Base-by-base conservation (phyloP, 2,329 filamentous ascomycete species). In the Paracorniculantispora psalliotae region DNA sequence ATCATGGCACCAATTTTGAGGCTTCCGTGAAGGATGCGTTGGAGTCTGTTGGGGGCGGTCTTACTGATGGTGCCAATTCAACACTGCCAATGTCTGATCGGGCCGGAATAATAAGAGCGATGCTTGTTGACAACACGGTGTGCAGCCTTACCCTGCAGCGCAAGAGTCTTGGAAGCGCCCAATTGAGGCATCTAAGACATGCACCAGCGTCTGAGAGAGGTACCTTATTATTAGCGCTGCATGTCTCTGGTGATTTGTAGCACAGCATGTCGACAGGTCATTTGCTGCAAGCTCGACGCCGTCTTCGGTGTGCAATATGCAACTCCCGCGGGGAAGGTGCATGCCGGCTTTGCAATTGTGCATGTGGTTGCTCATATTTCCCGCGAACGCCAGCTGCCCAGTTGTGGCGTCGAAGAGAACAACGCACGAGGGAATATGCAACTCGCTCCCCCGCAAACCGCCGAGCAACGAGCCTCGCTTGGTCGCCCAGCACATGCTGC, bases 301-400 rank as follows among this genome's bases (percentile, higher is more conserved):
- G 9, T 23, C 41, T 13, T 44, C 17, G 9, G 30, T 7, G n/a
- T 21, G 1, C 23, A 13, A 23, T 9, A 43, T 37, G 15, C 30
- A 19, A 19, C 28, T 48, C 43, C 21, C 9, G 30, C 30, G 19
- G 39, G 21, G 53, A 47, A 48, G 30, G 41, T 35, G 28, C 53
- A 56, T 39, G 13, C n/a, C n/a, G n/a, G n/a, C 39, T 28, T 48
- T 30, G 48, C 53, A 48, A 56, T 48, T 56, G 53, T 48, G 53
- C 52, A 55, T 54, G 52, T 23, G 26, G 41, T 21, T 28, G 41
- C 53, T 19, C 3, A 46, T 35, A 52, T 37, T 19, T 52, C 23
- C 21, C 17, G 37, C 50, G n/a, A 13, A 30, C n/a, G 37, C 47
- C 10, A 30, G 25, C 51, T 54, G 26, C 25, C 37, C 37, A 54